These are phyloP conservation scores for Paecilomyces variotii DNA, from an alignment of 2,329 filamentous ascomycete species.

Conservation along the genomic window DNA sequence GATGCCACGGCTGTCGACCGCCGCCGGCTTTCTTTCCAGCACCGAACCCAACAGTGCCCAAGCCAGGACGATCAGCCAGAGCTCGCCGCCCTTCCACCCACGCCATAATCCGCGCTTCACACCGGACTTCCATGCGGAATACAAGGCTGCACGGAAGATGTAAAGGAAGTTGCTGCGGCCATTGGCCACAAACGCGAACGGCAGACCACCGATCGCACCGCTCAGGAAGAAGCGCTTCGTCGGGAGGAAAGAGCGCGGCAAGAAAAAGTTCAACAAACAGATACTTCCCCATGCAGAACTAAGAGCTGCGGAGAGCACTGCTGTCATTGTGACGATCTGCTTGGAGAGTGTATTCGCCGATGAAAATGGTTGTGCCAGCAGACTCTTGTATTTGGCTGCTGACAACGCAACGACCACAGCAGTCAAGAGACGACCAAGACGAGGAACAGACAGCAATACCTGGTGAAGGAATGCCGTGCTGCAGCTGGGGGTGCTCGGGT, in stretches of 20 bases:
- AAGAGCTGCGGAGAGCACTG: constrained; percentile 74
- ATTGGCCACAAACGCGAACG: constrained; percentile 62
- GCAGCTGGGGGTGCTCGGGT: constrained; percentile 82
- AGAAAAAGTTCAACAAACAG: constrained; percentile 75
- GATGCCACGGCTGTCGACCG: constrained; percentile 58
- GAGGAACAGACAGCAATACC: constrained; percentile 75
- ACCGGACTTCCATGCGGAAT: constrained; percentile 88
- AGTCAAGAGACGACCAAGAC: constrained; percentile 62
- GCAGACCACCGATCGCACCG: constrained; percentile 71
- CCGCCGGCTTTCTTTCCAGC: constrained; percentile 62
- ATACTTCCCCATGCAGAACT: constrained; percentile 82
- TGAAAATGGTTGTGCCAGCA: constrained; percentile 62
- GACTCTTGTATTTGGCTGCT: constrained; percentile 57
- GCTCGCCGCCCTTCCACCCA: constrained; percentile 72
- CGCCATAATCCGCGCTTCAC: constrained; percentile 84
- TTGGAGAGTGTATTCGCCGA: constrained; percentile 60
- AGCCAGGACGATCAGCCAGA: constrained; percentile 72
- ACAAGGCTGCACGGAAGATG: constrained; percentile 66
- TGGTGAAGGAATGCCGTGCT: constrained; percentile 79
- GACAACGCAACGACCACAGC: constrained; percentile 61
- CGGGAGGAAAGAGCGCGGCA: constrained; percentile 66
- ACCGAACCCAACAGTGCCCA: constrained; percentile 70
- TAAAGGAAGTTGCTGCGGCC: constrained; percentile 65
- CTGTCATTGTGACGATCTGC: constrained; percentile 63
- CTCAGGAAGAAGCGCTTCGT: constrained; percentile 85